These are phyloP conservation scores for Penicillium sp. DNA, from an alignment of 2,329 filamentous ascomycete species.

Conservation along the genomic window DNA sequence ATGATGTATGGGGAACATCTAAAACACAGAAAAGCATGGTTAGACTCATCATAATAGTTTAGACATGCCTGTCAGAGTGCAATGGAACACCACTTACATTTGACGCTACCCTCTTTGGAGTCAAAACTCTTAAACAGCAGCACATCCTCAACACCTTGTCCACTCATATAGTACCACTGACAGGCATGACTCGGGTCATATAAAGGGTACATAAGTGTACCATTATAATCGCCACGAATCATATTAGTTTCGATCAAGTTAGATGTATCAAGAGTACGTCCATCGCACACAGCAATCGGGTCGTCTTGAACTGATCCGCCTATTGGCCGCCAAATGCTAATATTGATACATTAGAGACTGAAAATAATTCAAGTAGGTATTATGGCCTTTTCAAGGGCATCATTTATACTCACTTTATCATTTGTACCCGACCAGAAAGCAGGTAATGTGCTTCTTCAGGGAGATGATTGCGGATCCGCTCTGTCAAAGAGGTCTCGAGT, in stretches of 20 bases:
- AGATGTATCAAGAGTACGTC: neutral
- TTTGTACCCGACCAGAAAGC: conserved; percentile 8
- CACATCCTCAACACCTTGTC: conserved; percentile 7
- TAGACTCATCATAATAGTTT: neutral
- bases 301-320: conserved; percentile 8
- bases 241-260: conserved; percentile 8
- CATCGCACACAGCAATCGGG: conserved; percentile 9
- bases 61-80: neutral
- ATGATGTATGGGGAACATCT: conserved; percentile 9
- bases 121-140: conserved; percentile 12
- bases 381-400: neutral
- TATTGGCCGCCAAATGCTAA: conserved; percentile 8
- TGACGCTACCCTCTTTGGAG: conserved; percentile 2
- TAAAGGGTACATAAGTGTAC: conserved; percentile 7
- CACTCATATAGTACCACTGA: conserved; percentile 10
- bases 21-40: neutral
- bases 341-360: neutral
- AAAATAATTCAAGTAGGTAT: too few species aligned
- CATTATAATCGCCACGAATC: conserved; percentile 9
- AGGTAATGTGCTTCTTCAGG: conserved; percentile 5
- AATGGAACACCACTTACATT: neutral
- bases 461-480: conserved; percentile 11
- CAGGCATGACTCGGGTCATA: conserved; percentile 2
- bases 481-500: conserved; percentile 5
- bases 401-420: conserved; percentile 5